Evolutionary conservation across 2,329 filamentous ascomycete species (phyloP).

Genomic region (Aureobasidium sp.): DNA sequence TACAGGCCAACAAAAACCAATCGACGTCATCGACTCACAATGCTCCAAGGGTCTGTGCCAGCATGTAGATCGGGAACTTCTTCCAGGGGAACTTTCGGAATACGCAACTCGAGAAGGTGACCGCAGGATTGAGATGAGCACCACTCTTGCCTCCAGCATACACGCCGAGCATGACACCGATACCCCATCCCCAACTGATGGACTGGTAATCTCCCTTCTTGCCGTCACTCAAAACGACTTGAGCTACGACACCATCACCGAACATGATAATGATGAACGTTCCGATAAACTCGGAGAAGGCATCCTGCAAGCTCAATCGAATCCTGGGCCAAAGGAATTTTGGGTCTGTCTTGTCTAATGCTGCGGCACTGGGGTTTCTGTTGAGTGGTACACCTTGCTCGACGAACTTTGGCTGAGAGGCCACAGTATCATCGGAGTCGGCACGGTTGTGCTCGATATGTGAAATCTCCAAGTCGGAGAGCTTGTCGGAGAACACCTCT

Average conservation of each 20-base stretch:
- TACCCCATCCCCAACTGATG: slow-evolving; percentile 40
- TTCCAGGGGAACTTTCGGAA: slow-evolving; percentile 59
- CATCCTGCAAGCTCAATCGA: slow-evolving; percentile 48
- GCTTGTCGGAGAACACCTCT: slow-evolving; percentile 1
- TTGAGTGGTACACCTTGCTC: slow-evolving; percentile 26
- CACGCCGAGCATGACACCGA: slow-evolving; percentile 61
- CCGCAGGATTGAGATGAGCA: slow-evolving; percentile 43
- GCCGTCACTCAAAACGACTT: slow-evolving; percentile 53
- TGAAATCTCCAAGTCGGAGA: slow-evolving; percentile 18
- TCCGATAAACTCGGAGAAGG: slow-evolving; percentile 61
- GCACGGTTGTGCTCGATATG: slow-evolving; percentile 22
- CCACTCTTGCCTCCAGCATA: slow-evolving; percentile 30
- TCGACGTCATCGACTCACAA: slow-evolving; percentile 35
- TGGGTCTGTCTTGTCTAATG: slow-evolving; percentile 24
- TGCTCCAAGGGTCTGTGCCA: slow-evolving; percentile 59
- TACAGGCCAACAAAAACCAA: neutral
- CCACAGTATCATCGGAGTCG: slow-evolving; percentile 18
- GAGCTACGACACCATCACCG: slow-evolving; percentile 64
- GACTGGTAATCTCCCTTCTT: slow-evolving; percentile 48
- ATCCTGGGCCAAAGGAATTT: slow-evolving; percentile 48
- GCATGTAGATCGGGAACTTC: slow-evolving; percentile 60
- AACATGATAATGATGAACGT: slow-evolving; percentile 63
- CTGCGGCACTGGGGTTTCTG: slow-evolving; percentile 24
- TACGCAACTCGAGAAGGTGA: slow-evolving; percentile 63
- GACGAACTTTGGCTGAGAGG: slow-evolving; percentile 17